These are phyloP conservation scores for Leishmania braziliensis DNA, from an alignment of 208 protist species.

Conservation along the genomic window DNA sequence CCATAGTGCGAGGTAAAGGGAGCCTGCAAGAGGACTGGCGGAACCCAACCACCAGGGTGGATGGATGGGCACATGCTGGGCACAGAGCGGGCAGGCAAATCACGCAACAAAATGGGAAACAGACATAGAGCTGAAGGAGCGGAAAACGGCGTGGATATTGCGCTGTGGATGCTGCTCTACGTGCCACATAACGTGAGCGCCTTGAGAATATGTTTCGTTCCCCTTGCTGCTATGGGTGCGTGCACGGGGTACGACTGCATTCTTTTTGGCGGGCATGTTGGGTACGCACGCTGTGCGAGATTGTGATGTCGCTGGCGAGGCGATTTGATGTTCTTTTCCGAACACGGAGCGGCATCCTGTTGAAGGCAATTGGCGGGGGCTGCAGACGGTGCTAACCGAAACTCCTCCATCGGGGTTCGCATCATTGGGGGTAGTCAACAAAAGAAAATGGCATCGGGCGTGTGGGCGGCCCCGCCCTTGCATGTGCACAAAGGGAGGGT, in stretches of 20 bases:
- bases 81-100: neutral
- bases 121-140: neutral
- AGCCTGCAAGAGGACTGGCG: neutral
- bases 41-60: neutral
- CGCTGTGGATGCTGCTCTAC: neutral
- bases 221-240: neutral
- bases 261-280: neutral
- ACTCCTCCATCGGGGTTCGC: conserved; percentile 22
- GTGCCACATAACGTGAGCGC: neutral
- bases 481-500: conserved; percentile 26
- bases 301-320: conserved; percentile 62
- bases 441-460: conserved; percentile 40
- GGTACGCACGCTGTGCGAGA: neutral
- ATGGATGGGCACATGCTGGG: neutral
- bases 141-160: neutral
- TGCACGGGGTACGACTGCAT: neutral
- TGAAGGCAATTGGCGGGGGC: conserved; percentile 49
- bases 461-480: conserved; percentile 31
- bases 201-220: neutral
- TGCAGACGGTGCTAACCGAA: conserved; percentile 34
- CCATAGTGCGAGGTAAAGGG: neutral
- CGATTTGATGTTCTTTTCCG: conserved; percentile 51
- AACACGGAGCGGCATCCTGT: conserved; percentile 28
- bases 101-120: neutral
- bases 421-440: conserved; percentile 26